Evolutionary conservation across 2,329 filamentous ascomycete species (phyloP).

Genomic region (Fusarium sp.): DNA sequence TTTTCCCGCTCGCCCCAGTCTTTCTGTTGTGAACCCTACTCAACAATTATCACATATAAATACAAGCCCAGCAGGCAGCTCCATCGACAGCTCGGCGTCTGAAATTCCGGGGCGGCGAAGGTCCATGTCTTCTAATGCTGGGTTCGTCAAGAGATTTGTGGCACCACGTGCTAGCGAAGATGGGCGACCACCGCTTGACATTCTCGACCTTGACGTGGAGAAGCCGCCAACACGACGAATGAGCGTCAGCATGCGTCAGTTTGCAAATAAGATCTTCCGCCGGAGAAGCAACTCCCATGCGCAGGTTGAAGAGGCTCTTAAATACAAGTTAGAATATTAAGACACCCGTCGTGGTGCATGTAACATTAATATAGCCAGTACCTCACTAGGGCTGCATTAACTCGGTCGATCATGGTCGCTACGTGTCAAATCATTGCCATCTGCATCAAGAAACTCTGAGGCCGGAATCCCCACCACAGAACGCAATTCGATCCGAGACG

Average conservation of each 20-base stretch:
- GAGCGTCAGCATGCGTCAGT: slow-evolving; percentile 48
- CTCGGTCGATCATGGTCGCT: background rate
- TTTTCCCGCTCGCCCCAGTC: slow-evolving; percentile 39
- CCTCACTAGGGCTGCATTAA: slow-evolving; percentile 16
- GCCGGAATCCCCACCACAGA: slow-evolving; percentile 4
- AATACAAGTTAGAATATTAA: slow-evolving; percentile 47
- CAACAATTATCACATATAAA: slow-evolving; percentile 33
- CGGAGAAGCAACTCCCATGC: slow-evolving; percentile 48
- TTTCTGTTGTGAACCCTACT: slow-evolving; percentile 32
- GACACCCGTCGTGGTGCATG: slow-evolving; percentile 34
- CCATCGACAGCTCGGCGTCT: slow-evolving; percentile 31
- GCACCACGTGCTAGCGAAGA: slow-evolving; percentile 45
- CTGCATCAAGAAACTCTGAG: background rate
- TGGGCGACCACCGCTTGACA: slow-evolving; percentile 42
- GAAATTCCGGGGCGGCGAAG: slow-evolving; percentile 44
- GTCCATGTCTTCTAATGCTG: slow-evolving; percentile 46
- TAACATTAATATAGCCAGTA: slow-evolving; percentile 41
- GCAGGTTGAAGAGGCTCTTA: slow-evolving; percentile 44
- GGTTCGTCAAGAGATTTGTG: slow-evolving; percentile 47
- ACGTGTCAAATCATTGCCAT: background rate
- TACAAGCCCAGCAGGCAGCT: slow-evolving; percentile 38
- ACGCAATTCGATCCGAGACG: slow-evolving; percentile 22
- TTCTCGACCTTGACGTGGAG: slow-evolving; percentile 39
- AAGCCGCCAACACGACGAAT: slow-evolving; percentile 47
- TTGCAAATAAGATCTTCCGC: slow-evolving; percentile 51